Percentiles rank a stretch among this genome's conserved stretches.
phyloP scores from a whole-genome alignment of 2,329 filamentous ascomycete species.

The Domatiomyces globalis region DNA sequence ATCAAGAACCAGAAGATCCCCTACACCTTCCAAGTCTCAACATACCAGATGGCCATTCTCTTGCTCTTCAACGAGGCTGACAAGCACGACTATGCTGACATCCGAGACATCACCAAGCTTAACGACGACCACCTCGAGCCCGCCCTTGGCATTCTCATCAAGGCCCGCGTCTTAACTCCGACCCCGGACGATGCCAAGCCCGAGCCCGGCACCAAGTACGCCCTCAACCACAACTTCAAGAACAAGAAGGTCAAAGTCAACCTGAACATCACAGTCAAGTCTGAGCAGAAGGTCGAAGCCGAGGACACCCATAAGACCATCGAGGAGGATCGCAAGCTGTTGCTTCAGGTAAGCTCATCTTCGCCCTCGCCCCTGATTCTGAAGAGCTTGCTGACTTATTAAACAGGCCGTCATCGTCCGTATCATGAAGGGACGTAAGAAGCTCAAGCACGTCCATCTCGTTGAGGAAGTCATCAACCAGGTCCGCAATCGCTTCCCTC shows the following conservation, averaged over 20 bases:
- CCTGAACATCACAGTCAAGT: constrained; percentile 84
- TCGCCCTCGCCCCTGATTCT: constrained; percentile 20
- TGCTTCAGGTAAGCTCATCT: constrained; percentile 65
- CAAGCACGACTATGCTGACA: constrained; percentile 73
- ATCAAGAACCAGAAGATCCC: constrained; percentile 78
- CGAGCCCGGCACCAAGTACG: constrained; percentile 63
- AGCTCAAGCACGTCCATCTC: constrained; percentile 92
- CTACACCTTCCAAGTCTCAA: constrained; percentile 93
- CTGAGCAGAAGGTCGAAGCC: constrained; percentile 89
- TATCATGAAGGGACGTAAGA: constrained; percentile 99
- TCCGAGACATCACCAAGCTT: constrained; percentile 65
- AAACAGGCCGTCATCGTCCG: constrained; percentile 86
- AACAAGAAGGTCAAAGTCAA: constrained; percentile 98
- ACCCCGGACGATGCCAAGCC: constrained; percentile 60
- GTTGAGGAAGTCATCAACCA: constrained; percentile 93
- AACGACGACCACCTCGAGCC: constrained; percentile 73
- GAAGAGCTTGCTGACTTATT: constrained; percentile 9
- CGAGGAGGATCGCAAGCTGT: constrained; percentile 89
- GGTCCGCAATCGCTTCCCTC: constrained; percentile 82
- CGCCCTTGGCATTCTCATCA: constrained; percentile 71
- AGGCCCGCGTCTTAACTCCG: constrained; percentile 75
- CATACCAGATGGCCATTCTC: constrained; percentile 94
- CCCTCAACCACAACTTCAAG: constrained; percentile 89
- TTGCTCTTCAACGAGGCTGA: constrained; percentile 90
- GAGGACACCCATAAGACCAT: constrained; percentile 99